Base-by-base conservation (phyloP, 2,329 filamentous ascomycete species). In the Neospermospora avenae region DNA sequence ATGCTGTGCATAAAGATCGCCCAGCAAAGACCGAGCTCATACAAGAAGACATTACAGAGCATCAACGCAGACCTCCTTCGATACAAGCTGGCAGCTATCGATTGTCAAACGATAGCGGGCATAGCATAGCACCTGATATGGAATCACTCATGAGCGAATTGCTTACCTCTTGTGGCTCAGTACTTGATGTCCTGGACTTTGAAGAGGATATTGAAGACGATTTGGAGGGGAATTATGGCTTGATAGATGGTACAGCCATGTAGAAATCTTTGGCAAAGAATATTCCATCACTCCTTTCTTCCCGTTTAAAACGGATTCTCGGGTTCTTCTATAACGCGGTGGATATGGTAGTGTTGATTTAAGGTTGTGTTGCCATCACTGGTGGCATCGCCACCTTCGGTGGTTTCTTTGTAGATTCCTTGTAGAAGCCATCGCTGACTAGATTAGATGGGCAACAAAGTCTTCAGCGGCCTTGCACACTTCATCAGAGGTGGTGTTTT, bases 401-500 rank as follows among this genome's bases (percentile, higher is more conserved):
- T 25, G 90, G 93, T 28, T 89, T 97, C 65, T 95, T 95, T 73
- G 89, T 93, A 81, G n/a, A 44, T 10, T 22, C 25, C 45, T 35
- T 20, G 8, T 20, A 13, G 34, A 25, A 28, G 34, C 42, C n/a
- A 54, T 41, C 22, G 35, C 61, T 67, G 56, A 69, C 42, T 44
- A 3, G 11, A 37, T 20, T 65, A 92, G 88, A 86, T 88, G 73
- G 88, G 83, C 4, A 74, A 74, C 22, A 79, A 80, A 2, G 78
- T 97, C 59, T 81, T 93, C 78, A 93, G 87, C 67, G 91, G 93
- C 1, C 80, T 97, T 44, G 93, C 93, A 7, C 93, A 98, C 72
- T 96, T 91, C 78, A 86, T 97, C 74, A 98, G 98, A 74, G 93
- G 93, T 48, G 90, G 90, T 3, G 89, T 98, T 57, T 98, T 98